Percentiles rank a stretch among this genome's conserved stretches.
These are phyloP conservation scores for Paecilomyces formosus DNA, from an alignment of 2,329 filamentous ascomycete species.

Conservation along the genomic window DNA sequence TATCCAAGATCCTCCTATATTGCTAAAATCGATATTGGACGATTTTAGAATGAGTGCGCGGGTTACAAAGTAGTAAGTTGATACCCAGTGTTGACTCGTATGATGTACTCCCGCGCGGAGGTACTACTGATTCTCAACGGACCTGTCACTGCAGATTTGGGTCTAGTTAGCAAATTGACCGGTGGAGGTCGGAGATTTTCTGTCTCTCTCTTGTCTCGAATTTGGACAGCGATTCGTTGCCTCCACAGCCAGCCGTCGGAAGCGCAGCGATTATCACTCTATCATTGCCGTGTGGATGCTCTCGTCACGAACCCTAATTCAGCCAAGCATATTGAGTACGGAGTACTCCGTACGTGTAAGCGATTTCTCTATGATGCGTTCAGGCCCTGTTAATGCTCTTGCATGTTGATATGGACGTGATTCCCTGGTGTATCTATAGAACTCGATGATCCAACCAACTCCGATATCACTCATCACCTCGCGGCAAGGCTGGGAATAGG, in stretches of 20 bases:
- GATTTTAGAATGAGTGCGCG: not conserved
- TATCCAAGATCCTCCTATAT: not conserved
- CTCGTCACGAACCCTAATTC: no score
- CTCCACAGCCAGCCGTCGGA: not conserved
- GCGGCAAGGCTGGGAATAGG: not conserved
- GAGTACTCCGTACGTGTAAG: not conserved
- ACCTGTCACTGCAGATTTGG: not conserved
- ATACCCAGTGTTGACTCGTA: not conserved
- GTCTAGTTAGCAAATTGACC: not conserved
- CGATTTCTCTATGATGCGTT: not conserved
- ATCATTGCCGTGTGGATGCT: no score
- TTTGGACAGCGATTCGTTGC: not conserved
- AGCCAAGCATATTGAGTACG: no score
- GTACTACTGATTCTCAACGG: not conserved
- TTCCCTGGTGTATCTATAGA: not conserved
- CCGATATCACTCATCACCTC: not conserved
- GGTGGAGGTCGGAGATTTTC: not conserved
- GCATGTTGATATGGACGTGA: not conserved
- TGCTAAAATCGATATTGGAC: not conserved
- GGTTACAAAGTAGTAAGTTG: not conserved
- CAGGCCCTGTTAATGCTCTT: not conserved
- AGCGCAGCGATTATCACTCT: not conserved
- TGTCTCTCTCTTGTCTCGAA: not conserved
- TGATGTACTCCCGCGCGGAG: not conserved
- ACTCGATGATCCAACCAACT: not conserved